Conservation (phyloP, 176 grass and related monocot genomes). For the Oryza coarctata region DNA sequence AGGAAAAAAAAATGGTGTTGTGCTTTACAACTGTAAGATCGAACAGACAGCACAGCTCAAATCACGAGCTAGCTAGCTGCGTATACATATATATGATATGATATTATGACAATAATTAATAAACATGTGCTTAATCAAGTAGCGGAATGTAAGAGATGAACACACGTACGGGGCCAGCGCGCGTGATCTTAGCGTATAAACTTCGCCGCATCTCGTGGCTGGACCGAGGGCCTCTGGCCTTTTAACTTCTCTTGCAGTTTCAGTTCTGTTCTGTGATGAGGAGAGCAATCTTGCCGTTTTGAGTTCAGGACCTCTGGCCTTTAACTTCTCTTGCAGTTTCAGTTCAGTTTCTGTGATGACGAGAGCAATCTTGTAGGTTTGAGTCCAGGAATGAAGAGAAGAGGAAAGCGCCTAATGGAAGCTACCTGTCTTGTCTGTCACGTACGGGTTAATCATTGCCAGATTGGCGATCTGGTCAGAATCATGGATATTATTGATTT, state of each 20-base stretch:
- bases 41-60: slow-evolving; percentile 7
- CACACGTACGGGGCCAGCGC: neutral
- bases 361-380: too few relatives aligned
- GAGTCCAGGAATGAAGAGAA: neutral
- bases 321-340: neutral
- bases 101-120: neutral
- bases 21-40: slow-evolving; percentile 13
- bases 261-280: too few relatives aligned
- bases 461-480: neutral
- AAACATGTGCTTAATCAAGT: neutral
- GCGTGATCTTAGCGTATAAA: neutral
- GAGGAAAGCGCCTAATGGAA: neutral
- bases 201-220: neutral
- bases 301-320: neutral
- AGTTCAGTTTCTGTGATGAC: too few relatives aligned
- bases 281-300: too few relatives aligned
- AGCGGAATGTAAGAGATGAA: neutral
- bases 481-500: neutral
- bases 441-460: neutral
- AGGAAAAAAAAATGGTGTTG: neutral
- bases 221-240: neutral
- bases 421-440: neutral
- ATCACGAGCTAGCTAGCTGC: neutral
- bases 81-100: too few relatives aligned
- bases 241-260: neutral